Conservation (phyloP, 2,329 filamentous ascomycete genomes). For the Microdochium bolleyi region DNA sequence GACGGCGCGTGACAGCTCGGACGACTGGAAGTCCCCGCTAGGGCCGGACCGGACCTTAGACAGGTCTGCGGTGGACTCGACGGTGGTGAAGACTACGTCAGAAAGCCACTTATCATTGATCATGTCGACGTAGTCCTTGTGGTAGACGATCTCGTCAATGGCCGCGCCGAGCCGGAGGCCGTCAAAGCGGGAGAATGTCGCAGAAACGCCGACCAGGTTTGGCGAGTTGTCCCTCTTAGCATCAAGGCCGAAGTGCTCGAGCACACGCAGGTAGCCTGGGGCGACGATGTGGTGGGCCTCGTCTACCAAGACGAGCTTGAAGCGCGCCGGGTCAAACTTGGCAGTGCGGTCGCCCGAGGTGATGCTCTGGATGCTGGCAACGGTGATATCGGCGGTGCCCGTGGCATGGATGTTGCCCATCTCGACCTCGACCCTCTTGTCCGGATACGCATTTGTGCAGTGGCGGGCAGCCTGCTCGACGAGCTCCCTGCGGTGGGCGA, state of each 20-base stretch:
- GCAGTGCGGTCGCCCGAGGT: conserved; percentile 65
- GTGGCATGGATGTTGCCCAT: conserved; percentile 75
- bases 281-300: conserved; percentile 97
- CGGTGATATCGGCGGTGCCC: conserved; percentile 81
- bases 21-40: conserved; percentile 72
- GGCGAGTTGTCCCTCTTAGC: conserved; percentile 44
- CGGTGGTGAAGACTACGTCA: conserved; percentile 89
- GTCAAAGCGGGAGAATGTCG: conserved; percentile 70
- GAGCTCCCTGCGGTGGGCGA: conserved; percentile 87
- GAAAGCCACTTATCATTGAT: conserved; percentile 82
- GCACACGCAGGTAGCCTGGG: conserved; percentile 62
- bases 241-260: conserved; percentile 70
- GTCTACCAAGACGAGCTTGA: conserved; percentile 90
- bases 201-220: conserved; percentile 82
- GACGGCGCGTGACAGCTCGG: conserved; percentile 71
- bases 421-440: conserved; percentile 78
- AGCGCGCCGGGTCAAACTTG: conserved; percentile 72
- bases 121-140: conserved; percentile 64
- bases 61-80: conserved; percentile 74
- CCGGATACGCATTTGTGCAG: conserved; percentile 72
- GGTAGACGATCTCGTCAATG: conserved; percentile 94
- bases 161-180: conserved; percentile 73
- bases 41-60: conserved; percentile 55
- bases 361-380: conserved; percentile 85
- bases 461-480: conserved; percentile 90